phyloP scores from a whole-genome alignment of 176 grass and related monocot species.

The Phoenix dactylifera region DNA sequence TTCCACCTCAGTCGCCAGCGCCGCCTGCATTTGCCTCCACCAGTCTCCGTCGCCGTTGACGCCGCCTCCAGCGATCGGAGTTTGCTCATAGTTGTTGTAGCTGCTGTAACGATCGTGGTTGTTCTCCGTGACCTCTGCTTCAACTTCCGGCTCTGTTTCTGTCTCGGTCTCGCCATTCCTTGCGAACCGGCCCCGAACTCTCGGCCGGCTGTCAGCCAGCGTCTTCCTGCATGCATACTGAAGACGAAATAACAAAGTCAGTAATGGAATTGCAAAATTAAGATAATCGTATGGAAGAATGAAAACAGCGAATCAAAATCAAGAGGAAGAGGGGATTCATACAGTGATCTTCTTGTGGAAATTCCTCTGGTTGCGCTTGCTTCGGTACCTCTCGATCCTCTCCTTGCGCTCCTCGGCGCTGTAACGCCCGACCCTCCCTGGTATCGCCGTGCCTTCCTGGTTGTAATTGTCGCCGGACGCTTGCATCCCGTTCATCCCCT shows the following conservation, averaged over 20 bases:
- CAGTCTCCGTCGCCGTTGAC: slow-evolving; percentile 21
- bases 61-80: slow-evolving; percentile 10
- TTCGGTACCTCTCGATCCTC: slow-evolving; percentile 64
- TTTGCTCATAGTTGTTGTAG: slow-evolving; percentile 19
- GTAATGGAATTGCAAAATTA: neutral
- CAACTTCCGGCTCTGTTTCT: slow-evolving; percentile 23
- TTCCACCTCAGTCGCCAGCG: slow-evolving; percentile 12
- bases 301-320: neutral
- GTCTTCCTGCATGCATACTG: slow-evolving; percentile 97
- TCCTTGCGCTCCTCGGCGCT: slow-evolving; percentile 74
- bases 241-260: no score
- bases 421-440: slow-evolving; percentile 50
- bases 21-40: slow-evolving; percentile 15
- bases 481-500: slow-evolving; percentile 54
- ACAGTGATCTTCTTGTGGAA: slow-evolving; percentile 96
- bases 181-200: slow-evolving; percentile 79
- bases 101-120: slow-evolving; percentile 15
- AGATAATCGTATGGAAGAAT: neutral
- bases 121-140: slow-evolving; percentile 18
- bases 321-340: neutral
- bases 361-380: slow-evolving; percentile 79
- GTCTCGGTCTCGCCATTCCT: slow-evolving; percentile 48
- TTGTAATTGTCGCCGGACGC: slow-evolving; percentile 26
- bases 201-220: slow-evolving; percentile 72
- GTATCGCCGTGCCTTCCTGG: slow-evolving; percentile 31